Evolutionary conservation across 2,329 filamentous ascomycete genomes (phyloP), one percentile per base, ranked within the genome.

Genomic region (Epichloe elymi): DNA sequence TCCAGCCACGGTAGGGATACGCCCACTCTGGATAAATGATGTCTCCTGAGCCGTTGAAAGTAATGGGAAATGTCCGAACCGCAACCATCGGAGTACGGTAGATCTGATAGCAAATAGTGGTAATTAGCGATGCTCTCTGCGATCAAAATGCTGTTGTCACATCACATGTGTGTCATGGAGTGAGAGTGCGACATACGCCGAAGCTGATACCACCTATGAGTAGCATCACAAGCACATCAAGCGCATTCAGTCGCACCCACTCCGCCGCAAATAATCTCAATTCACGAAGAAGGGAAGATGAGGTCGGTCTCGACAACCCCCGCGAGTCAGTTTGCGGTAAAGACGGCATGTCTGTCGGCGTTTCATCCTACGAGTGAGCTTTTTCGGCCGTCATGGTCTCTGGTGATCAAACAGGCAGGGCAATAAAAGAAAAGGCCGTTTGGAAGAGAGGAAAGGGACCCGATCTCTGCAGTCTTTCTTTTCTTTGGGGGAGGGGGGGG

Each of bases 1-100:
- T 78, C 65, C 82, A 79, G 30, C 77, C 74, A 49, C 81, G 76
- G 48, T 79, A 66, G 3, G 81, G 80, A 57, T 85, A 85, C 7
- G 82, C 79, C 60, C 82, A 79, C 49, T 82, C 60, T 0, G 82
- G 82, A 56, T 80, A 75, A 46, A 85, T 74, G 52, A 85, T 73
- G 57, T 83, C 75, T 52, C 79, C 78, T 23, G 81, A 75, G 5
- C 66, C 61, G 51, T 59, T 56, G 57, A 83, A 82, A 45, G 72
- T 74, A 53, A 86, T 69, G 38, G 82, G 79, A 60, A 86, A 86
- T 11, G 74, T 80, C 33, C 80, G 72, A 3, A 70, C 74, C 1
- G 74, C 70, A 0, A 76, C 73, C 5, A 80, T 74, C n/a, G 74
- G 71, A 6, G 75, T 70, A 51, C 69, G 63, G 63, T 79, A 80